Evolutionary conservation across 1,284 basidiomycete genomes (phyloP).

Genomic region (Ganoderma resinaceum): DNA sequence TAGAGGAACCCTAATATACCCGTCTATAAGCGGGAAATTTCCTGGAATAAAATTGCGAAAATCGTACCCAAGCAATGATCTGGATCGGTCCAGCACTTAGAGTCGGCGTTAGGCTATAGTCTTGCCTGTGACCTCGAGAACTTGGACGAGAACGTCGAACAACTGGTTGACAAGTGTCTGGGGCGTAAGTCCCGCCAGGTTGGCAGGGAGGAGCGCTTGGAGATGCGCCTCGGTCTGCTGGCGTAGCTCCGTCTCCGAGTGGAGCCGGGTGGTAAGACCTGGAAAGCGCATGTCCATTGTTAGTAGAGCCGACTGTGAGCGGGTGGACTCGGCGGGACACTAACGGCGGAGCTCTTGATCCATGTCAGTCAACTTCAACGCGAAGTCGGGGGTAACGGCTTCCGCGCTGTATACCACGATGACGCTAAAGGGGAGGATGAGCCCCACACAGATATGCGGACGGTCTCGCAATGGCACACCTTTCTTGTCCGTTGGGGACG

Average conservation of each 20-base stretch:
- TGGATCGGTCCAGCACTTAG: not conserved
- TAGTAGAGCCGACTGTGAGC: not conserved
- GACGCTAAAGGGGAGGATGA: not conserved
- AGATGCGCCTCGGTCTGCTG: not conserved
- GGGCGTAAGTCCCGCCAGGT: not conserved
- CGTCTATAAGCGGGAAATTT: not conserved
- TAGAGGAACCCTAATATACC: too few relatives aligned
- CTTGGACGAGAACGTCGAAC: not conserved
- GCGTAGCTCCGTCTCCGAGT: not conserved
- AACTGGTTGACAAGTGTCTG: not conserved
- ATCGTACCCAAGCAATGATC: not conserved
- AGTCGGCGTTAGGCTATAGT: not conserved
- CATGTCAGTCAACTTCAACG: not conserved
- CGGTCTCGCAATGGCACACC: not conserved
- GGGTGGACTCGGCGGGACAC: not conserved
- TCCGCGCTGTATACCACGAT: not conserved
- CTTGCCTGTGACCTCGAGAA: not conserved
- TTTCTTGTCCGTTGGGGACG: not conserved
- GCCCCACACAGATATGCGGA: not conserved
- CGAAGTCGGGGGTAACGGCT: not conserved
- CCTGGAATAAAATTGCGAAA: not conserved
- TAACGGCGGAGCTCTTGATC: not conserved
- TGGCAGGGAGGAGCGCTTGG: not conserved
- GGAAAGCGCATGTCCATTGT: not conserved
- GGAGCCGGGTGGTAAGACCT: not conserved